Conservation (phyloP, 2,329 filamentous ascomycete species). For the Colletotrichum australisinense region DNA sequence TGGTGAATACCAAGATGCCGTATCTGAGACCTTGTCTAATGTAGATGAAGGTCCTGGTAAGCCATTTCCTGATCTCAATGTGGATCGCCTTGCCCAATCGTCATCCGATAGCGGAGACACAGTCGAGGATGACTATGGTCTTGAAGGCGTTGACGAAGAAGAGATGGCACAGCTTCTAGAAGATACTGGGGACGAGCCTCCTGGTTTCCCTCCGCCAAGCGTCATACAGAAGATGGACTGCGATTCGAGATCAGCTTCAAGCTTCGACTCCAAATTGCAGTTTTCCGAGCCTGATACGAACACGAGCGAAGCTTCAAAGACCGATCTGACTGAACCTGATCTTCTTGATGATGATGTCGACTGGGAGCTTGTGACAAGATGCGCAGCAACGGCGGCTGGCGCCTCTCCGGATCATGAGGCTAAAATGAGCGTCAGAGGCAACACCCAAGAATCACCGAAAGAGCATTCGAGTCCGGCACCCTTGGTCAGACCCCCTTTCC, state of each 20-base stretch:
- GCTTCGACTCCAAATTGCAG: neutral
- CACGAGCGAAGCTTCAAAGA: neutral
- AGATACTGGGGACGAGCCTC: neutral
- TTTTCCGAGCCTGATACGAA: neutral
- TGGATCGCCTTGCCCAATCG: neutral
- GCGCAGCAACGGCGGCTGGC: neutral
- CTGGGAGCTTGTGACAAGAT: slow-evolving; percentile 48
- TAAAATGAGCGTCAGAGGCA: slow-evolving; percentile 3
- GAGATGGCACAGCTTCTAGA: slow-evolving; percentile 1
- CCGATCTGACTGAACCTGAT: slow-evolving; percentile 30
- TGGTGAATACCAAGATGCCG: neutral
- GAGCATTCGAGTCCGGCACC: slow-evolving; percentile 43
- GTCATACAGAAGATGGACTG: neutral
- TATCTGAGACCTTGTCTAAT: neutral
- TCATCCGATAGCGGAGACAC: neutral
- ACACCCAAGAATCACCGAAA: slow-evolving; percentile 32
- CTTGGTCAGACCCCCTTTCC: slow-evolving; percentile 65
- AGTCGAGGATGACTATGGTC: neutral
- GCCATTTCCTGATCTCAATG: neutral
- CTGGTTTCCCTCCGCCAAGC: neutral
- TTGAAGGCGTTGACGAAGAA: slow-evolving; percentile 12
- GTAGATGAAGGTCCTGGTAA: neutral
- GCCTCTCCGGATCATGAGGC: neutral
- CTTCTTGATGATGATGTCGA: slow-evolving; percentile 53
- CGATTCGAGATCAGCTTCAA: neutral